Percentiles rank a stretch among this genome's conserved stretches.
These are phyloP conservation scores for Rhodotorula sphaerocarpa DNA, from an alignment of 768 basidiomycete species.

Conservation along the genomic window DNA sequence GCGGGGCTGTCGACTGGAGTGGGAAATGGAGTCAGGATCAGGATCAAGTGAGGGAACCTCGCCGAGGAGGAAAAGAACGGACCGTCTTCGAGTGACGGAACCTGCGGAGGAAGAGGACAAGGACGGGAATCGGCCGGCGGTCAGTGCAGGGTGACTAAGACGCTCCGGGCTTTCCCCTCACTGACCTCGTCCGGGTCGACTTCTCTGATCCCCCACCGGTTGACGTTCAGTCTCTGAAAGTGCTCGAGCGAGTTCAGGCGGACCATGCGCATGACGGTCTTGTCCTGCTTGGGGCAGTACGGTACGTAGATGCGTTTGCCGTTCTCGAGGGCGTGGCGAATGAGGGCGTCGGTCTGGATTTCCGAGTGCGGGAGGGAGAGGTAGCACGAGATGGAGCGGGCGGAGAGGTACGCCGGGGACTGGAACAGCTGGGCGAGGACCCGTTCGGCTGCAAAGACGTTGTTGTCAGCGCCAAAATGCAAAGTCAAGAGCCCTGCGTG, in stretches of 20 bases:
- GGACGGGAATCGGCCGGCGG: neutral
- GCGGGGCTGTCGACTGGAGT: conserved; percentile 10
- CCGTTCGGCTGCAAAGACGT: conserved; percentile 8
- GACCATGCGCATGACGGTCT: conserved; percentile 32
- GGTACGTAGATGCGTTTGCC: conserved; percentile 30
- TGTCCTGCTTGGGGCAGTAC: conserved; percentile 27
- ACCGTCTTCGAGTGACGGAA: conserved; percentile 14
- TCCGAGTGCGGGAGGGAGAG: conserved; percentile 21
- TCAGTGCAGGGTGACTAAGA: too few relatives aligned
- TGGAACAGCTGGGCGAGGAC: conserved; percentile 12
- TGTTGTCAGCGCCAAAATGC: neutral
- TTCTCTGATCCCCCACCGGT: conserved; percentile 30
- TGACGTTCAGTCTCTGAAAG: conserved; percentile 15
- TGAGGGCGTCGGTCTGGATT: conserved; percentile 24
- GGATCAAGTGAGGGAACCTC: neutral
- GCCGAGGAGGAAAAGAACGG: neutral
- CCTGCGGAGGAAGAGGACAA: neutral
- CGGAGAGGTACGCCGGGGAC: conserved; percentile 5
- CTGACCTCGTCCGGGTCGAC: conserved; percentile 22
- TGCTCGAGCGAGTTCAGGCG: conserved; percentile 6
- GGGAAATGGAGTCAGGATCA: too few relatives aligned
- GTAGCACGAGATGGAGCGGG: conserved; percentile 17
- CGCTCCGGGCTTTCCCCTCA: too few relatives aligned
- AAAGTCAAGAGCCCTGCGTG: too few relatives aligned
- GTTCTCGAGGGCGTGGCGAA: conserved; percentile 16